Evolutionary conservation across 2,329 filamentous ascomycete species (phyloP).

Genomic region (Stachybotrys elegans): DNA sequence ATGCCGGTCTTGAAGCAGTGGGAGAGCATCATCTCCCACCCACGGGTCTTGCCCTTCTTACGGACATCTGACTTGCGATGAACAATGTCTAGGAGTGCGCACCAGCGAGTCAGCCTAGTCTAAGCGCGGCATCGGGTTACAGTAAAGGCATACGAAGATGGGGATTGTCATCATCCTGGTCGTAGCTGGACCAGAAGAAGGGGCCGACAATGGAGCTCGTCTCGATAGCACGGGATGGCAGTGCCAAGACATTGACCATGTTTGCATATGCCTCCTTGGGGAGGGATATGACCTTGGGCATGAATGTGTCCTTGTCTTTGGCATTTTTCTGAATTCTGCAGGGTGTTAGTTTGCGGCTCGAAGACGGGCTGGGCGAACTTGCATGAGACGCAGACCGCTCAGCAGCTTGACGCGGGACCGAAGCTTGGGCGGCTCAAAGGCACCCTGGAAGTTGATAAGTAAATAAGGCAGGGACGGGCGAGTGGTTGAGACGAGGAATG

Average conservation of each 20-base stretch:
- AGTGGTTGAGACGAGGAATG: neutral
- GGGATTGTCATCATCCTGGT: slow-evolving; percentile 51
- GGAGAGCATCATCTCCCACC: slow-evolving; percentile 60
- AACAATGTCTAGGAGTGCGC: slow-evolving; percentile 50
- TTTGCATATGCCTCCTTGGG: slow-evolving; percentile 42
- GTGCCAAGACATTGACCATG: slow-evolving; percentile 50
- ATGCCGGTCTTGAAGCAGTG: slow-evolving; percentile 49
- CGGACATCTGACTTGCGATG: slow-evolving; percentile 63
- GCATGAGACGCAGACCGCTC: slow-evolving; percentile 52
- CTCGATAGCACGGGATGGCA: slow-evolving; percentile 55
- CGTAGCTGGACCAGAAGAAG: slow-evolving; percentile 56
- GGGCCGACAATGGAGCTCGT: slow-evolving; percentile 55
- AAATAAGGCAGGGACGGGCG: neutral
- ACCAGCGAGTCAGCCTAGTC: no score
- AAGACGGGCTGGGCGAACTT: slow-evolving; percentile 20
- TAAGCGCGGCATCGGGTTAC: no score
- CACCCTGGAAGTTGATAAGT: slow-evolving; percentile 34
- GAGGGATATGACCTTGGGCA: slow-evolving; percentile 49
- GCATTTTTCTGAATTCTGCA: slow-evolving; percentile 52
- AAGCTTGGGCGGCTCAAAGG: slow-evolving; percentile 42
- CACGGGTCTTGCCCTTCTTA: slow-evolving; percentile 58
- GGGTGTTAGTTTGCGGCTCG: slow-evolving; percentile 4
- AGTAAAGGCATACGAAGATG: slow-evolving; percentile 48
- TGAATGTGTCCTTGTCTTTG: slow-evolving; percentile 52
- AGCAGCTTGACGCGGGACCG: slow-evolving; percentile 38